phyloP scores from a whole-genome alignment of 257 asterid genomes.

The Plectranthus barbatus region DNA sequence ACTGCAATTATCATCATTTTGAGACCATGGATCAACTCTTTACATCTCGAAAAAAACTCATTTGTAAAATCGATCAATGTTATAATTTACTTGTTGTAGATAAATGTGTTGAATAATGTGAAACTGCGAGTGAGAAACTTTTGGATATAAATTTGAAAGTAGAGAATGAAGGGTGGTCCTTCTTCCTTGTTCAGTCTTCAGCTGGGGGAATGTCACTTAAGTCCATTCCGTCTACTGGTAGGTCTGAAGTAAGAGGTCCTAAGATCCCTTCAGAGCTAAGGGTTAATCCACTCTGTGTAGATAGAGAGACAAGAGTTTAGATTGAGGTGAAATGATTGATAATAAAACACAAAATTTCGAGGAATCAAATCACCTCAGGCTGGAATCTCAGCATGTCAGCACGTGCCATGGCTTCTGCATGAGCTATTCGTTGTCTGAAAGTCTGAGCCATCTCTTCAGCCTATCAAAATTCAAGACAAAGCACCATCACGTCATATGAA shows the following conservation, averaged over 20 bases:
- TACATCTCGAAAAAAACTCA: too few relatives aligned
- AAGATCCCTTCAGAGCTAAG: constrained; percentile 84
- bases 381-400: constrained; percentile 97
- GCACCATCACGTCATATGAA: background rate
- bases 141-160: background rate
- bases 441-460: constrained; percentile 99
- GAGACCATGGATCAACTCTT: too few relatives aligned
- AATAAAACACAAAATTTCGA: too few relatives aligned
- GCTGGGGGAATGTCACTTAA: constrained; percentile 69
- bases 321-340: too few relatives aligned
- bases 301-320: background rate
- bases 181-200: constrained; percentile 35
- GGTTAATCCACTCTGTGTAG: constrained; percentile 81
- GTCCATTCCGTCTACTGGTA: constrained; percentile 80
- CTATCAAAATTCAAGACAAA: constrained; percentile 30
- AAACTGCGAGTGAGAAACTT: too few relatives aligned
- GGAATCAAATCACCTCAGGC: constrained; percentile 66
- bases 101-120: too few relatives aligned
- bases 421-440: constrained; percentile 98
- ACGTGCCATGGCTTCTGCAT: constrained; percentile 99
- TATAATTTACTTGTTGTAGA: too few relatives aligned
- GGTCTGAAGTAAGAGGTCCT: constrained; percentile 73
- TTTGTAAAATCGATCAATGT: too few relatives aligned
- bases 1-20: too few relatives aligned
- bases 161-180: background rate